phyloP scores from a whole-genome alignment of 2,329 filamentous ascomycete species.

The Xylogone sp. region DNA sequence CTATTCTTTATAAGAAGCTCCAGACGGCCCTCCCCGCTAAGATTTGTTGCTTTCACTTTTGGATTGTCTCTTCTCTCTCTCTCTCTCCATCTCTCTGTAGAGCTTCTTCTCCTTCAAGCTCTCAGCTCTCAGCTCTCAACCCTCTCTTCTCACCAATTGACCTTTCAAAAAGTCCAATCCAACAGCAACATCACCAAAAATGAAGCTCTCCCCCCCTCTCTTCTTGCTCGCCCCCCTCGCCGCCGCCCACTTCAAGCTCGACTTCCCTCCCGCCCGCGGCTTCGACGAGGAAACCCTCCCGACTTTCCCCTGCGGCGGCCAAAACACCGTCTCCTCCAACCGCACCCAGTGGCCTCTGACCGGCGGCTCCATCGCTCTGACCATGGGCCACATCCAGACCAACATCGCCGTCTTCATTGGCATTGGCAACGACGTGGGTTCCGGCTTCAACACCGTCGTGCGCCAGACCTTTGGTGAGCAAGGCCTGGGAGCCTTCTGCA shows the following conservation, averaged over 20 bases:
- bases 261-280: constrained; percentile 48
- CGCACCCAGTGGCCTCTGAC: constrained; percentile 46
- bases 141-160: too few relatives aligned
- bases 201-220: constrained; percentile 29
- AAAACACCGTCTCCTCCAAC: constrained; percentile 35
- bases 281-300: constrained; percentile 29
- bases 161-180: too few relatives aligned
- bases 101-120: too few relatives aligned
- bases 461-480: constrained; percentile 15
- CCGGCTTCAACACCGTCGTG: constrained; percentile 20
- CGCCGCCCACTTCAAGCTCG: constrained; percentile 53
- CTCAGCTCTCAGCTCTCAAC: too few relatives aligned
- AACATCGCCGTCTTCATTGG: constrained; percentile 22
- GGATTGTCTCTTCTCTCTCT: too few relatives aligned
- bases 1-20: too few relatives aligned
- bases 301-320: constrained; percentile 40
- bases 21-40: too few relatives aligned
- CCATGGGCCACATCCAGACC: constrained; percentile 42
- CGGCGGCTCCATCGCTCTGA: constrained; percentile 47
- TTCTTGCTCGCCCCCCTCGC: constrained; percentile 35
- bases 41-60: too few relatives aligned
- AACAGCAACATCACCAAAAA: neutral
- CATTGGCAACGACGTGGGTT: constrained; percentile 16
- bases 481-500: constrained; percentile 57
- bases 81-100: too few relatives aligned